Percentiles rank a stretch among this genome's conserved stretches.
Evolutionary conservation across 768 basidiomycete species (phyloP).

Genomic region (Scleroderma citrinum): DNA sequence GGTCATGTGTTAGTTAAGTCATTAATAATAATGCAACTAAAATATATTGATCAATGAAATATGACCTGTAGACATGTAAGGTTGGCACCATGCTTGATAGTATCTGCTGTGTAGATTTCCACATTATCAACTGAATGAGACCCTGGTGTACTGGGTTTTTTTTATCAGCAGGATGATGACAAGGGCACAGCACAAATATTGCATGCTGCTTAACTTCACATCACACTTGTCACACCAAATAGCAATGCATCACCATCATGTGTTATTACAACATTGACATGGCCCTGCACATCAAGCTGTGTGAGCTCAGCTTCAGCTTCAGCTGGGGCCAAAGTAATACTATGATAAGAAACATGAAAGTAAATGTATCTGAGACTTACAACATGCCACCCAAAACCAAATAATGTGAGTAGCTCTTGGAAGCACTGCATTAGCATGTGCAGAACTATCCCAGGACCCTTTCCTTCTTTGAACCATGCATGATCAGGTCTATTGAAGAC

Average conservation of each 20-base stretch:
- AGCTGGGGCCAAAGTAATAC: background rate
- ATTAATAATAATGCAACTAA: no score
- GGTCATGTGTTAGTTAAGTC: no score
- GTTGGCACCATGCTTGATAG: no score
- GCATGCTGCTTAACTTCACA: constrained; percentile 2
- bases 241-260: background rate
- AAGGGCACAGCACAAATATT: no score
- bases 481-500: constrained; percentile 45
- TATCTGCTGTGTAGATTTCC: no score
- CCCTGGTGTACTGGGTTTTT: no score
- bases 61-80: no score
- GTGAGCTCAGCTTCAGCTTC: constrained; percentile 5
- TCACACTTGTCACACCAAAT: background rate
- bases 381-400: constrained; percentile 34
- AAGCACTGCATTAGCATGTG: constrained; percentile 18
- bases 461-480: constrained; percentile 37
- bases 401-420: constrained; percentile 32
- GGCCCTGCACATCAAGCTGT: background rate
- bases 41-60: no score
- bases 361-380: constrained; percentile 6
- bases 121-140: no score
- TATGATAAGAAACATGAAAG: background rate
- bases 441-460: constrained; percentile 29
- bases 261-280: background rate
- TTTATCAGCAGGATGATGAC: no score